Evolutionary conservation across 208 protist species (phyloP).

Genomic region (Kentomonas sorsogonicus): DNA sequence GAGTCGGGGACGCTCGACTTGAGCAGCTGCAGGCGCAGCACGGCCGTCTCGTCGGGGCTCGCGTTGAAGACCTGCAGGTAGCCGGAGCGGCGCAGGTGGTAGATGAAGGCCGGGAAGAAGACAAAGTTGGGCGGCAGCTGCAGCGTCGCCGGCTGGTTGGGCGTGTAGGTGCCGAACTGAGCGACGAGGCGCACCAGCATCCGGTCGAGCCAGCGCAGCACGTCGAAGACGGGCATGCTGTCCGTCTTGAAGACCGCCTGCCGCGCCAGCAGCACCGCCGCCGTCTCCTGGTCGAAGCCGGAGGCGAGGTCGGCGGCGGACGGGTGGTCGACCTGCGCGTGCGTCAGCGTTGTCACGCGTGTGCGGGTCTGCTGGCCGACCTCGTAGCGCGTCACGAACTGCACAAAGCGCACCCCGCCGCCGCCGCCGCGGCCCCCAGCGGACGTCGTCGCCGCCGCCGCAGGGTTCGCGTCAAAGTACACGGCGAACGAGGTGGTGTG

Average conservation of each 20-base stretch:
- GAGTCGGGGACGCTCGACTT: slow-evolving; percentile 92
- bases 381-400: slow-evolving; percentile 97
- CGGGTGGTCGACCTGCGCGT: slow-evolving; percentile 39
- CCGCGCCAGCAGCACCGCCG: slow-evolving; percentile 96
- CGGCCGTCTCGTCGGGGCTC: slow-evolving; percentile 98
- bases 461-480: slow-evolving; percentile 95
- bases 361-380: slow-evolving; percentile 66
- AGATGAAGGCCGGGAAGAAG: slow-evolving; percentile 99
- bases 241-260: slow-evolving; percentile 95
- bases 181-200: slow-evolving; percentile 96
- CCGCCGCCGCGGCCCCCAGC: background rate
- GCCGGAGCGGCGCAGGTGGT: slow-evolving; percentile 96
- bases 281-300: slow-evolving; percentile 97
- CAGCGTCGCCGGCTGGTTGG: slow-evolving; percentile 90
- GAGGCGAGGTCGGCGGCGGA: slow-evolving; percentile 58
- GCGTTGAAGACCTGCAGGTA: slow-evolving; percentile 98
- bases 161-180: slow-evolving; percentile 92
- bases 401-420: slow-evolving; percentile 57
- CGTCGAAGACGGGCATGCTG: slow-evolving; percentile 94
- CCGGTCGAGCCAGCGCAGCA: slow-evolving; percentile 98
- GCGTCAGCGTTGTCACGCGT: slow-evolving; percentile 85
- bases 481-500: slow-evolving; percentile 92
- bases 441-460: slow-evolving; percentile 21
- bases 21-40: slow-evolving; percentile 93
- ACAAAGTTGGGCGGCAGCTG: slow-evolving; percentile 90